These are phyloP conservation scores for Globisporangium recalcitrans DNA, from an alignment of 352 stramenopile species.

Conservation along the genomic window DNA sequence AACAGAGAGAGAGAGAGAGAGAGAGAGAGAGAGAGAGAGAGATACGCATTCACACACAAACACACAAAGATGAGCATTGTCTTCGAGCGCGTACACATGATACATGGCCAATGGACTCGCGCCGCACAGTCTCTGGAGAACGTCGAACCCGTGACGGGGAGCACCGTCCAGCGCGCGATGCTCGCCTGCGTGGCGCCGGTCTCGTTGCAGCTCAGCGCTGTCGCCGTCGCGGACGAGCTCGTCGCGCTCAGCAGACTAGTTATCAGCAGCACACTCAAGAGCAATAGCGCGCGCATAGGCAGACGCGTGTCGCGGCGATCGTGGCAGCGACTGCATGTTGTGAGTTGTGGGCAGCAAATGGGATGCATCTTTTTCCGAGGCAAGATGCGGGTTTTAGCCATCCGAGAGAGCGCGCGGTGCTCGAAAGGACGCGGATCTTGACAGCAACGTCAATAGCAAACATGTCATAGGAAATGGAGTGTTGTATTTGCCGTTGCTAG, in stretches of 20 bases:
- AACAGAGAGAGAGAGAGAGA: slow-evolving; percentile 1
- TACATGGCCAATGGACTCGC: no score
- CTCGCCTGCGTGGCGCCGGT: slow-evolving; percentile 36
- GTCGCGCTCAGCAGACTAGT: not conserved
- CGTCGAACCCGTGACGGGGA: slow-evolving; percentile 31
- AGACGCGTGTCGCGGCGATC: not conserved
- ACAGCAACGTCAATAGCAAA: not conserved
- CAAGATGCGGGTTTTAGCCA: not conserved
- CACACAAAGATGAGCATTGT: no score
- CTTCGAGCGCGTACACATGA: no score
- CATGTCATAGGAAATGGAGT: not conserved
- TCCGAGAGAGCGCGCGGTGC: not conserved
- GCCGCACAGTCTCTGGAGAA: slow-evolving; percentile 79
- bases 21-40: not conserved
- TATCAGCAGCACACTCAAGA: not conserved
- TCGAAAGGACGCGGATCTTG: slow-evolving; percentile 8
- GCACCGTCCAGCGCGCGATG: slow-evolving; percentile 45
- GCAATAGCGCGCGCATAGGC: not conserved
- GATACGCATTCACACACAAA: not conserved
- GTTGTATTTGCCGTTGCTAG: not conserved
- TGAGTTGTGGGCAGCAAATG: no score
- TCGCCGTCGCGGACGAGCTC: slow-evolving; percentile 11
- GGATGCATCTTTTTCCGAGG: not conserved
- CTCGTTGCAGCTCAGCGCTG: slow-evolving; percentile 41
- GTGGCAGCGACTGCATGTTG: not conserved